Conservation (phyloP, 169 alveolate genomes). For the Eimeria tenella region DNA sequence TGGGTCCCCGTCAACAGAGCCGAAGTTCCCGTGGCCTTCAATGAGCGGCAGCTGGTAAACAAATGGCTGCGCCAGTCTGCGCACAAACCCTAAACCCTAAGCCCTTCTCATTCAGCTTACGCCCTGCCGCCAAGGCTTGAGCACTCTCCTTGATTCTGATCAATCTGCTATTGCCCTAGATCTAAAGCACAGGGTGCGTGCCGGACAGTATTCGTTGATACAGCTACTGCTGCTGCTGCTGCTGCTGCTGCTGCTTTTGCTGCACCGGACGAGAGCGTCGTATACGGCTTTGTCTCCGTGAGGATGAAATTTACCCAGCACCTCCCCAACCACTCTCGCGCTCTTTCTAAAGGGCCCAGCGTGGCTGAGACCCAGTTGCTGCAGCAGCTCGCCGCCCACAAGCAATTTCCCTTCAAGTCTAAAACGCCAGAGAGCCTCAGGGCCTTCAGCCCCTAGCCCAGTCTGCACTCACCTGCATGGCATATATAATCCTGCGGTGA, state of each 20-base stretch:
- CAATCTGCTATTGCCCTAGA: too few species aligned
- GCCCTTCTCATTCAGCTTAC: not conserved
- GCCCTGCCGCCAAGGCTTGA: too few species aligned
- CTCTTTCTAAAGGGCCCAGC: slow-evolving; percentile 86
- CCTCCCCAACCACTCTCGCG: slow-evolving; percentile 92
- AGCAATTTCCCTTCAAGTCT: too few species aligned
- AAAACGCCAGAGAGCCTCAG: not conserved
- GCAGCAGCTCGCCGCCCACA: not conserved
- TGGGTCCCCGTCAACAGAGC: slow-evolving; percentile 89
- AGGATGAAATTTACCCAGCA: slow-evolving; percentile 91
- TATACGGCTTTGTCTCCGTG: slow-evolving; percentile 91
- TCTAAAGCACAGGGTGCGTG: too few species aligned
- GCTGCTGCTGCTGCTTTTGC: slow-evolving; percentile 10
- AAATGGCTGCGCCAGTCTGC: slow-evolving; percentile 87
- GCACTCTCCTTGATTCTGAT: too few species aligned
- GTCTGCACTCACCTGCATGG: slow-evolving; percentile 85
- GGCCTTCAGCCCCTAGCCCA: not conserved
- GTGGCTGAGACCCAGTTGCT: slow-evolving; percentile 83
- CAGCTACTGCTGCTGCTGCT: not conserved
- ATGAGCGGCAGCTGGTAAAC: slow-evolving; percentile 86
- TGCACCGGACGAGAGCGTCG: slow-evolving; percentile 85
- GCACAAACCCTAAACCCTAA: slow-evolving; percentile 29
- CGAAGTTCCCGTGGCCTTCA: slow-evolving; percentile 92
- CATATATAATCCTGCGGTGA: slow-evolving; percentile 90
- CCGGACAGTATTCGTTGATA: not conserved